Base-by-base conservation (phyloP, 805 yeast species). In the Zygoascus tannicola region DNA sequence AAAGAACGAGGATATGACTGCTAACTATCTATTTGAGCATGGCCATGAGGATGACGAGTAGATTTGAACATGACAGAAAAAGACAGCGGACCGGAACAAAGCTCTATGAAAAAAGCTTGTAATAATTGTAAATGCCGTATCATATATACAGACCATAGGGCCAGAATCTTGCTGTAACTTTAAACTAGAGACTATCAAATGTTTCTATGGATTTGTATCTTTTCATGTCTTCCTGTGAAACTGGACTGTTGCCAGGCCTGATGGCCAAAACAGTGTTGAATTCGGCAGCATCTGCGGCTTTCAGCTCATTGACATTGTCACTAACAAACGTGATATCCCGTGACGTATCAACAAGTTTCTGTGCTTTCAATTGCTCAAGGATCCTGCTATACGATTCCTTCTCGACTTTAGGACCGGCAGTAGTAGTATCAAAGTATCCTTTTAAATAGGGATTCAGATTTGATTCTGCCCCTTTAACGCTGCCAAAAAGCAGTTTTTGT, bases 1-100 rank as follows among this genome's bases (percentile, higher is more conserved):
- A 58, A 90, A 87, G 68, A 86, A 92, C 65, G 98, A 92, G 68
- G 96, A 90, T 69, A 75, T 85, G 56, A 87, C 98, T 35, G 98
- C 97, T 19, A 92, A 92, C 67, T 76, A 86, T 58, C 71, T 92
- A 55, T 84, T 92, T 43, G 73, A 68, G 55, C 67, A 69, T 44
- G 70, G 66, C 28, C 32, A 44, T 28, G 56, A 53, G 3, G 56
- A 54, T 21, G 46, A 52, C 23, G 43, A 43, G 15, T 12, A n/a
- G n/a, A n/a, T n/a, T n/a, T n/a, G n/a, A n/a, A n/a, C n/a, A n/a
- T n/a, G n/a, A n/a, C n/a, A n/a, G n/a, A n/a, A n/a, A n/a, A n/a
- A n/a, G n/a, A n/a, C n/a, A n/a, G n/a, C n/a, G n/a, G n/a, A n/a
- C n/a, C n/a, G n/a, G n/a, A n/a, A n/a, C n/a, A n/a, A n/a, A 33